These are phyloP conservation scores for Kregervanrija pseudodelftensis DNA, from an alignment of 805 yeast species.

Conservation along the genomic window DNA sequence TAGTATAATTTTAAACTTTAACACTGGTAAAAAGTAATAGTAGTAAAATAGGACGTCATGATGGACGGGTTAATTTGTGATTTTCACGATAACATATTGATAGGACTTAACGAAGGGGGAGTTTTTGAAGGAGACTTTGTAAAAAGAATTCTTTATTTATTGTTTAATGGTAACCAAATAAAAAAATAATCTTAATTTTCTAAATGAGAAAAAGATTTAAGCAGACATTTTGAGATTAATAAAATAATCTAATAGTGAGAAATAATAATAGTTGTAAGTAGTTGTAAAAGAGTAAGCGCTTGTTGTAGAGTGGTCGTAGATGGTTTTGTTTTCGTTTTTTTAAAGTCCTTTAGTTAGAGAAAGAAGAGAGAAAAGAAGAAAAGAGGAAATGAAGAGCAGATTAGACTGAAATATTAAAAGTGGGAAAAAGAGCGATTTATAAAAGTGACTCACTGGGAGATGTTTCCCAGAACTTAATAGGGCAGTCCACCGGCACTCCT, in stretches of 20 bases:
- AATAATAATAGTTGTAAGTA: neutral
- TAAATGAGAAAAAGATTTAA: conserved; percentile 9
- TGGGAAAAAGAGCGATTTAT: neutral
- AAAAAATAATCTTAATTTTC: conserved; percentile 2
- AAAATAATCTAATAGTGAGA: neutral
- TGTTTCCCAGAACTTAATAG: neutral
- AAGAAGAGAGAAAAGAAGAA: neutral
- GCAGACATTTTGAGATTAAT: conserved; percentile 16
- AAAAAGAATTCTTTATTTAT: conserved; percentile 14
- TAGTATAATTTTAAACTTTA: neutral
- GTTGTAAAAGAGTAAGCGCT: conserved; percentile 7
- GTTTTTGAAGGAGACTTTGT: conserved; percentile 8
- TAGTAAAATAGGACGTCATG: conserved; percentile 15
- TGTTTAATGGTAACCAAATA: conserved; percentile 1
- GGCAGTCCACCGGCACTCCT: no score
- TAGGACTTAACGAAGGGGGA: conserved; percentile 4
- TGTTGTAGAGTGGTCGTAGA: neutral
- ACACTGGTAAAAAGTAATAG: neutral
- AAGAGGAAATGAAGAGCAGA: neutral
- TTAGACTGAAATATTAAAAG: neutral
- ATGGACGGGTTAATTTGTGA: conserved; percentile 15
- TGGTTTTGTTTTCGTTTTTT: neutral
- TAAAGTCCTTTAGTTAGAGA: neutral
- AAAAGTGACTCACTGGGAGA: neutral
- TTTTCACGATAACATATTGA: conserved; percentile 21